These are phyloP conservation scores for Lyophyllum atratum DNA, from an alignment of 768 basidiomycete species.

Conservation along the genomic window DNA sequence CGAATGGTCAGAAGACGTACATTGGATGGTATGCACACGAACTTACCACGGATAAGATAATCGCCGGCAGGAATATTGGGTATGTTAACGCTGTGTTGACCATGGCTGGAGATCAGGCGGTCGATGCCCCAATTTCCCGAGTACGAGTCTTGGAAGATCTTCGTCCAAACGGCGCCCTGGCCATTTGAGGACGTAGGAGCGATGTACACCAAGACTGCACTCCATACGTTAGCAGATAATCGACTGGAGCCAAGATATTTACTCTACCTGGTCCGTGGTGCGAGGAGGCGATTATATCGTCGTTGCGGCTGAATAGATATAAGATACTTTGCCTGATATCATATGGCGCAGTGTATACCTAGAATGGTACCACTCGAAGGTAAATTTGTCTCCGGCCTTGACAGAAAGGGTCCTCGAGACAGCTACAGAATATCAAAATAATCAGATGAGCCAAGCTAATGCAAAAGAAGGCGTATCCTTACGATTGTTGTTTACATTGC, in stretches of 20 bases:
- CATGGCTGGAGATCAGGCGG: constrained; percentile 28
- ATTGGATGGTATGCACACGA: neutral
- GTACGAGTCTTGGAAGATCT: constrained; percentile 30
- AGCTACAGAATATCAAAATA: constrained; percentile 15
- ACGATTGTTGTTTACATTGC: constrained; percentile 36
- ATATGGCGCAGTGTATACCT: constrained; percentile 17
- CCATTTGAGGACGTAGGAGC: constrained; percentile 30
- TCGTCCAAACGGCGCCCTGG: constrained; percentile 33
- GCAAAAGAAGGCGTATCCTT: neutral
- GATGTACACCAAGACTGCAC: constrained; percentile 33
- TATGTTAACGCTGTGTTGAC: constrained; percentile 34
- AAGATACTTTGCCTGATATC: neutral
- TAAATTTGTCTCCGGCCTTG: constrained; percentile 31
- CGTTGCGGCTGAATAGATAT: constrained; percentile 26
- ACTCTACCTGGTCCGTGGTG: constrained; percentile 34
- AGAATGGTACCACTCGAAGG: constrained; percentile 38
- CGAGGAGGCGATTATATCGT: constrained; percentile 37
- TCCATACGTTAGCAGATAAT: neutral
- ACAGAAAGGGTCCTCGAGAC: constrained; percentile 31
- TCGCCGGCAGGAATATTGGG: constrained; percentile 35
- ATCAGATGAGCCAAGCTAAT: neutral
- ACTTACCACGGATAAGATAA: constrained; percentile 34
- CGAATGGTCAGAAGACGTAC: constrained; percentile 31
- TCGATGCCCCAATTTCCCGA: constrained; percentile 33
- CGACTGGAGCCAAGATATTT: neutral